These are phyloP conservation scores for Alternaria hordeiaustralica DNA, from an alignment of 2,329 filamentous ascomycete genomes.

Conservation along the genomic window DNA sequence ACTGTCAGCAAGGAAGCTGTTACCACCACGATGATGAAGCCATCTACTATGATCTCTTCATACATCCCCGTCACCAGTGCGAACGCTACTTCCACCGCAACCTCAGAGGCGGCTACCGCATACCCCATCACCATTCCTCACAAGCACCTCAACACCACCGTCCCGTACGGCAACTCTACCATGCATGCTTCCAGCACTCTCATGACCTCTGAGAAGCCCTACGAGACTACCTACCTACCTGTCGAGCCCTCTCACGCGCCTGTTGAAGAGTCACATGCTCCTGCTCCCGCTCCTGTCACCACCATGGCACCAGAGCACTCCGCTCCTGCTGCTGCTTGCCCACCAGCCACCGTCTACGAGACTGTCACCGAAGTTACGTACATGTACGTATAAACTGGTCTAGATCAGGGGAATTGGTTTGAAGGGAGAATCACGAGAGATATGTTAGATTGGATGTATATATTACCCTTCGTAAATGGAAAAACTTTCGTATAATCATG, in stretches of 20 bases:
- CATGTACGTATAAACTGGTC: background rate
- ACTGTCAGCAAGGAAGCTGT: background rate
- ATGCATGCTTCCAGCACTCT: background rate
- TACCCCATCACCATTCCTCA: background rate
- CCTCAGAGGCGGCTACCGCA: background rate
- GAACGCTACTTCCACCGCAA: background rate
- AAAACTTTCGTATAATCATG: background rate
- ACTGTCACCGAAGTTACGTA: background rate
- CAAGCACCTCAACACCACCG: background rate
- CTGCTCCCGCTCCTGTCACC: background rate
- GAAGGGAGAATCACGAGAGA: background rate
- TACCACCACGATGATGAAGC: background rate
- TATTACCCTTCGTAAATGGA: background rate
- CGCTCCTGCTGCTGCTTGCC: background rate
- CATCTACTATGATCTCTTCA: constrained; percentile 1
- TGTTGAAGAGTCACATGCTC: background rate
- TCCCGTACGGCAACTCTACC: constrained; percentile 6
- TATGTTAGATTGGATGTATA: background rate
- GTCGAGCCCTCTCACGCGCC: background rate
- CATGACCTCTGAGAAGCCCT: background rate
- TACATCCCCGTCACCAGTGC: constrained; percentile 1
- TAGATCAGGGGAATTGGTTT: background rate
- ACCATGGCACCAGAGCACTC: constrained; percentile 6
- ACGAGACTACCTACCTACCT: constrained; percentile 6
- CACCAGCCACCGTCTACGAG: constrained; percentile 3